Percentiles rank a stretch among this genome's conserved stretches.
phyloP scores from a whole-genome alignment of 2,329 filamentous ascomycete species.

The Aspergillus nomiae region DNA sequence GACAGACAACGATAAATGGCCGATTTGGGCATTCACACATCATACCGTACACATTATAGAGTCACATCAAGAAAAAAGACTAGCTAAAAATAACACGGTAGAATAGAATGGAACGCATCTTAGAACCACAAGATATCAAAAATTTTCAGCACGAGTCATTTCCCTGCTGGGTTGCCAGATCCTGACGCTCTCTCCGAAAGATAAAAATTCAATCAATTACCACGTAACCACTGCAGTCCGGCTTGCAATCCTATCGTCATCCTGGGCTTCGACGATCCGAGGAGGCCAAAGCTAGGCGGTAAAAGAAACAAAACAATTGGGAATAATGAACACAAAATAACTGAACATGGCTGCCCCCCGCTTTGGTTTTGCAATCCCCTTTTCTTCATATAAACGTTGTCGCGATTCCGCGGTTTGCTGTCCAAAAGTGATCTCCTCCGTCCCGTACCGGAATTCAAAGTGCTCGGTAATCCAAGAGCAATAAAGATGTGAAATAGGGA shows the following conservation, averaged over 20 bases:
- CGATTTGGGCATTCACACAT: constrained; percentile 1
- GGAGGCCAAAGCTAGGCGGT: not conserved
- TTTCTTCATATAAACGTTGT: not conserved
- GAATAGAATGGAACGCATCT: constrained; percentile 3
- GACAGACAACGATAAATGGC: constrained; percentile 1
- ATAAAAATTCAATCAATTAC: constrained; percentile 1
- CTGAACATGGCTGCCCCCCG: not conserved
- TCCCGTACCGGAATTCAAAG: not conserved
- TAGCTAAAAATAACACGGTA: constrained; percentile 11
- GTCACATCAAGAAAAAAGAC: not conserved
- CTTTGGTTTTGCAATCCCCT: not conserved
- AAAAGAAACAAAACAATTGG: constrained; percentile 9
- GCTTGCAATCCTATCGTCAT: constrained; percentile 5
- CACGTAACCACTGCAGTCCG: constrained; percentile 3
- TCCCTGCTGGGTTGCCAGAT: not conserved
- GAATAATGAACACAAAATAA: constrained; percentile 9
- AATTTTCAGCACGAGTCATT: not conserved
- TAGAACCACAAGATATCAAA: constrained; percentile 1
- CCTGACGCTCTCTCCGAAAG: not conserved
- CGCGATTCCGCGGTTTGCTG: constrained; percentile 6
- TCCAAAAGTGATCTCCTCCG: constrained; percentile 5
- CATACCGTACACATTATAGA: not conserved
- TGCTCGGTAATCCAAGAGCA: not conserved
- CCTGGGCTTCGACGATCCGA: not conserved
- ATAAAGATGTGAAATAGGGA: not conserved